Conservation (phyloP, 2,329 filamentous ascomycete species). For the Curvularia eragrostidis region DNA sequence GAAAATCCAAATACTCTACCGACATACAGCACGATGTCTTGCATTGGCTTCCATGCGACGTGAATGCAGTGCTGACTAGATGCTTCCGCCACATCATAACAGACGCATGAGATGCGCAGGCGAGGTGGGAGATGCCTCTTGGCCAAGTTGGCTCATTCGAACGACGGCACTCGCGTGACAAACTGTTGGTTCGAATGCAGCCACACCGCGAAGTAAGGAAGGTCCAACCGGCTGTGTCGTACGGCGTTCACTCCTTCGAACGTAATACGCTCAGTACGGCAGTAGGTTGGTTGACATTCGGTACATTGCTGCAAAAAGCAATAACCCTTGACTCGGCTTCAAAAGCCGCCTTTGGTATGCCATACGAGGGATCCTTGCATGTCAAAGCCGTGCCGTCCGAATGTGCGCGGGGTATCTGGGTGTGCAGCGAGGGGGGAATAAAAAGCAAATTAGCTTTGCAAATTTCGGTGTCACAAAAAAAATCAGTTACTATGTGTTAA, state of each 20-base stretch:
- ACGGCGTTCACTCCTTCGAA: slow-evolving; percentile 7
- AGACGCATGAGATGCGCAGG: background rate
- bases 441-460: slow-evolving; percentile 17
- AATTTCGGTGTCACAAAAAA: slow-evolving; percentile 1
- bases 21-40: slow-evolving; percentile 15
- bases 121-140: slow-evolving; percentile 5
- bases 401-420: slow-evolving; percentile 17
- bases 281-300: slow-evolving; percentile 22
- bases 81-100: slow-evolving; percentile 5
- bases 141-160: slow-evolving; percentile 2
- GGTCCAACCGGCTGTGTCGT: slow-evolving; percentile 10
- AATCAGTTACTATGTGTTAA: slow-evolving; percentile 13
- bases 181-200: slow-evolving; percentile 16
- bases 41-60: slow-evolving; percentile 9
- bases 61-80: slow-evolving; percentile 7
- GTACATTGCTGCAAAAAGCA: slow-evolving; percentile 20
- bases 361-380: slow-evolving; percentile 12
- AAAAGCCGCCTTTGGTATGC: slow-evolving; percentile 13
- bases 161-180: slow-evolving; percentile 8
- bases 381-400: slow-evolving; percentile 7
- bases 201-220: slow-evolving; percentile 18
- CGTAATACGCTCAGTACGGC: slow-evolving; percentile 14
- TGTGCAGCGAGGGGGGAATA: slow-evolving; percentile 14
- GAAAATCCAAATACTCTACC: slow-evolving; percentile 11
- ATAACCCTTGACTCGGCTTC: slow-evolving; percentile 15